Conservation (phyloP, 78 protist species). For the Dictyostelium capitatum region DNA sequence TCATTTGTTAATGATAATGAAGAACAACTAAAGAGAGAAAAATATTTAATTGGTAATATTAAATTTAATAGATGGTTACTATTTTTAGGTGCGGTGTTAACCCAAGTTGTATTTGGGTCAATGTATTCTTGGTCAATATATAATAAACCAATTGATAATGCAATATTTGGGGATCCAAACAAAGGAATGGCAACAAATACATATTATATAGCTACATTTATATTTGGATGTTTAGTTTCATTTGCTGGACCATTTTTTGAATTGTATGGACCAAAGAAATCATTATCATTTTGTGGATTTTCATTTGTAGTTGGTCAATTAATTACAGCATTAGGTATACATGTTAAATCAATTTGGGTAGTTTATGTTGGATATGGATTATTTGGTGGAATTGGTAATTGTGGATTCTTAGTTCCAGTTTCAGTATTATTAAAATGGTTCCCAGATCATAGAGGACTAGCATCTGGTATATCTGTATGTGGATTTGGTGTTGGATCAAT, state of each 20-base stretch:
- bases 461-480: constrained; percentile 83
- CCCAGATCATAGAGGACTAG: constrained; percentile 78
- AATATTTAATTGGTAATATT: not conserved
- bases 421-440: constrained; percentile 87
- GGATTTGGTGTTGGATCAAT: constrained; percentile 88
- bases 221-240: too few relatives aligned
- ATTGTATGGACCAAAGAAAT: constrained; percentile 51
- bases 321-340: constrained; percentile 64
- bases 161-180: not conserved
- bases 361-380: constrained; percentile 85
- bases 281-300: constrained; percentile 30
- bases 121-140: constrained; percentile 46
- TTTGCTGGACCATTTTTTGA: constrained; percentile 67
- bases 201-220: constrained; percentile 33
- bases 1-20: not conserved
- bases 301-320: constrained; percentile 66
- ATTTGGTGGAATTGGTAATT: constrained; percentile 82
- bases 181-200: constrained; percentile 53
- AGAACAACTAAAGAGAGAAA: constrained; percentile 29
- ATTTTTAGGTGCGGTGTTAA: constrained; percentile 11
- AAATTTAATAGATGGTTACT: constrained; percentile 40
- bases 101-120: constrained; percentile 33
- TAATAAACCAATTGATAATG: constrained; percentile 37
- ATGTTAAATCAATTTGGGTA: constrained; percentile 22
- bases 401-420: constrained; percentile 83